Evolutionary conservation across 2,329 filamentous ascomycete species (phyloP), one percentile per base, ranked within the genome.

Genomic region (Monosporascus cannonballus): DNA sequence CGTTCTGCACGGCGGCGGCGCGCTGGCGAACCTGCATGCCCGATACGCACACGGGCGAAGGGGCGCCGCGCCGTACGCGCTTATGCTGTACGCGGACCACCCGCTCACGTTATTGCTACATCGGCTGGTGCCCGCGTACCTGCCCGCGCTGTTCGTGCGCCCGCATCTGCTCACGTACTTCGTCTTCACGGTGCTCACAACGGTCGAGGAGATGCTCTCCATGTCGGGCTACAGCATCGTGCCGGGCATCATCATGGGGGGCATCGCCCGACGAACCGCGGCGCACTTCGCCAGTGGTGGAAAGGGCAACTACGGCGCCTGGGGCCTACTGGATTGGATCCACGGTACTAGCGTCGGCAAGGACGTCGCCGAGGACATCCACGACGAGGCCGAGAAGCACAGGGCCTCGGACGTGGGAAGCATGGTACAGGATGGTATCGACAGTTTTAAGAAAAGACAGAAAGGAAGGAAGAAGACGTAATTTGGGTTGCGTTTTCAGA

Each of bases 111-210:
- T 86, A 47, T 69, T 90, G 6, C 68, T 89, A 1, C 76, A 80
- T 55, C 80, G 80, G 47, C 83, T 87, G 64, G 53, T 87, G 1
- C 87, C 87, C 0, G 69, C 83, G 6, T 87, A 87, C 64, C 67
- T 89, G 0, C 84, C 87, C 1, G 79, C 85, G 1, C 69, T 84
- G 20, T 58, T 79, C n/a, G 74, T 89, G 41, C 83, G 84, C 8
- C 83, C 85, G 37, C 87, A 91, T 66, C 76, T 90, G 4, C 73
- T 90, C n/a, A 89, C 85, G 0, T 90, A 86, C 70, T 77, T 89
- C 52, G 62, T 88, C 11, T 80, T 89, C 56, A 73, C 84, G 17
- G 76, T 78, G 0, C 64, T 90, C 25, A 78, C 80, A 56, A 87
- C 85, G 3, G 63, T 84, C 0, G 84, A 90, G 58, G 86, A 89